A percentile compares a stretch with the other conserved stretches of the same genome.
Evolutionary conservation across 495 filamentous ascomycete species (phyloP).

Genomic region (Melanomma pulvis-pyrius): DNA sequence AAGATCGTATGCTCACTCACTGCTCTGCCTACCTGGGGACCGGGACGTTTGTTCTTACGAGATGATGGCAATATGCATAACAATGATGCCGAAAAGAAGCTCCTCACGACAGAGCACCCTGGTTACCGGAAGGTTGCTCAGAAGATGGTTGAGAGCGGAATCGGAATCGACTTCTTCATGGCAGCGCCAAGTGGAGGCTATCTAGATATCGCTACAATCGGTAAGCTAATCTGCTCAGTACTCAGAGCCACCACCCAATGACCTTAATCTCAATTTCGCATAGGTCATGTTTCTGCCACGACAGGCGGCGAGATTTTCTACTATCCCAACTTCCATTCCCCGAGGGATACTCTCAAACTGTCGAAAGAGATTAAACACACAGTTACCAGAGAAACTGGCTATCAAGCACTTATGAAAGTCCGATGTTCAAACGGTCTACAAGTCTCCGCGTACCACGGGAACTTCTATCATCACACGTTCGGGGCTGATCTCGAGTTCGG

Average conservation of each 20-base stretch:
- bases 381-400: constrained; percentile 90
- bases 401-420: constrained; percentile 97
- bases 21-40: constrained; percentile 86
- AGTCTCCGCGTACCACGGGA: constrained; percentile 89
- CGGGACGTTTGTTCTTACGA: constrained; percentile 76
- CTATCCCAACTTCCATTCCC: constrained; percentile 92
- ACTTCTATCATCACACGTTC: constrained; percentile 93
- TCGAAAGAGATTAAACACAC: constrained; percentile 83
- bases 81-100: constrained; percentile 87
- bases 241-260: background rate
- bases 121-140: constrained; percentile 79
- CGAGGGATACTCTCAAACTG: constrained; percentile 82
- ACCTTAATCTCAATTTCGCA: constrained; percentile 17
- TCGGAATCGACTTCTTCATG: constrained; percentile 93
- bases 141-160: constrained; percentile 84
- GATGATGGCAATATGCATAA: constrained; percentile 86
- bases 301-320: constrained; percentile 94
- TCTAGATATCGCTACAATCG: constrained; percentile 92
- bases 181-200: constrained; percentile 87
- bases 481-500: constrained; percentile 96
- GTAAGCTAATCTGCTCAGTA: constrained; percentile 61
- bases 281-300: constrained; percentile 70
- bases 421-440: constrained; percentile 96
- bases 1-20: constrained; percentile 88
- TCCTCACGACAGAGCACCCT: constrained; percentile 87